Evolutionary conservation across 73 alveolate genomes (phyloP), one percentile per base, ranked within the genome.

Genomic region (Urostyla sp.): DNA sequence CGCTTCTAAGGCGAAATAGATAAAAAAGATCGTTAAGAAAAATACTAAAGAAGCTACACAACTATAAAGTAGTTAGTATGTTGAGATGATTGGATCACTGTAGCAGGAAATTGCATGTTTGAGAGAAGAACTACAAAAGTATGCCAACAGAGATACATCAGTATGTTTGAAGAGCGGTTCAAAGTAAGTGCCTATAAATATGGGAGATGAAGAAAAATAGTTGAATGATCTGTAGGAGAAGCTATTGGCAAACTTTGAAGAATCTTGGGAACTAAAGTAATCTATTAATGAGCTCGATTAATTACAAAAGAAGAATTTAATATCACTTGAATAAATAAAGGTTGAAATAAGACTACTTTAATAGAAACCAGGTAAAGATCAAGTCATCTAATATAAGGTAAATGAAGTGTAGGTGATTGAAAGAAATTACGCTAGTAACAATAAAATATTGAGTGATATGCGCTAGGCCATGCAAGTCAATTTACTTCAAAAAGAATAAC

Each of bases 1-100:
- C 79, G 98, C 98, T n/a, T 90, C 91, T 57, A 69, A 98, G 63
- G 96, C 98, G 21, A 97, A 90, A 55, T 87, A 93, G 63, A 94
- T 97, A 15, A 95, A 95, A 79, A 92, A 94, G 51, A 81, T 80
- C 54, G 76, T 93, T 2, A 90, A 84, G 66, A 95, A 83, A 77
- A 95, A 92, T 84, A 72, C 87, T 7, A 80, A 80, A 59, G 94
- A 85, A 75, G 89, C 84, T 23, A 82, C 87, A n/a, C 80, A 78
- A 18, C 95, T 83, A 50, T 84, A 74, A 20, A 89, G 85, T 54
- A 84, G 91, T 73, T 95, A 95, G 61, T 92, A 90, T 63, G n/a
- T n/a, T n/a, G 96, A 95, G 79, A 89, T 95, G 24, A 94, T 94
- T 6, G 92, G 91, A 10, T 73, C 89, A 50, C 89, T 94, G 52